Evolutionary conservation across 306 rosid genomes (phyloP), one percentile per base, ranked within the genome.

Genomic region (Quillaja saponaria): DNA sequence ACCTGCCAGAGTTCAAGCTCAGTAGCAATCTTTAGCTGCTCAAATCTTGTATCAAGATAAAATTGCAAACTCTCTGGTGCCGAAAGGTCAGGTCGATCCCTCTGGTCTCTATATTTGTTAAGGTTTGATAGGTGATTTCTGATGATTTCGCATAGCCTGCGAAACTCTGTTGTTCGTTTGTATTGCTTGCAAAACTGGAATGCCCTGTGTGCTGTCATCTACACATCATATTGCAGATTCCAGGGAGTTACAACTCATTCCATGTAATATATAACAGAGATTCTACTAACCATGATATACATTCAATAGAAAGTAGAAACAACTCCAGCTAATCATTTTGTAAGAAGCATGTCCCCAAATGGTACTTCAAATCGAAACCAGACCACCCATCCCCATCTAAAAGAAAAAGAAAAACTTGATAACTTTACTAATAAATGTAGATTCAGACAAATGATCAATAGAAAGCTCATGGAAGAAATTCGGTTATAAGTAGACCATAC

Each of bases 141-240:
- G 34, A 94, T 94, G 68, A 89, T 94, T 78, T 94, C 99, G 62
- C 99, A 94, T 1, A 89, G 74, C 65, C 97, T 85, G 34, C 97
- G 91, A 55, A 94, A 94, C 69, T 94, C 99, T 6, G 99, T 94
- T 12, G 96, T 85, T 57, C 99, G 74, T 62, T 94, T 94, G 41
- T 94, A 94, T 59, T 85, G 96, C 83, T 94, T 94, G 77, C 99
- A 94, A 77, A 94, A 94, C 80, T 94, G 99, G 76, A 94, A 94
- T 58, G 99, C 96, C 58, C 99, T 90, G 68, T 94, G 99, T 11
- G 99, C 99, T 21, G 99, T 94, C 99, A 94, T 94, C 99, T 94
- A 78, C 77, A 72, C 17, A 67, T 38, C 52, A 62, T 20, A 61
- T 53, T 16, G 12, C 5, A 41, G 47, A 35, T 37, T 10, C 60